Conservation (phyloP, 2,329 filamentous ascomycete species). For the Magnaporthales sp. region DNA sequence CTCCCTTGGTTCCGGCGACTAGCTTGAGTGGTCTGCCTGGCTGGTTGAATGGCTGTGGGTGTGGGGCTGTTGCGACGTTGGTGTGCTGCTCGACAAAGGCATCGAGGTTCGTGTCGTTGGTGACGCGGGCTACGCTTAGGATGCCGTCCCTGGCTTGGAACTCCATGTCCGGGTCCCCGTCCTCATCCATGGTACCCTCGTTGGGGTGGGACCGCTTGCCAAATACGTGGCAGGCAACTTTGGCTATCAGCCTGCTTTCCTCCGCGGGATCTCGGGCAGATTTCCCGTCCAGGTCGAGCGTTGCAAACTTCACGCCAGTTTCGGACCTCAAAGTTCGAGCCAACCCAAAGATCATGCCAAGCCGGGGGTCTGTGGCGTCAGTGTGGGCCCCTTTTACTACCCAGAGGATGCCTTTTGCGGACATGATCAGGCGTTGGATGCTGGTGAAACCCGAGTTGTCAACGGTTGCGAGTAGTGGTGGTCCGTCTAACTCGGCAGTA, state of each 20-base stretch:
- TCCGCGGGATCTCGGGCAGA: constrained; percentile 7
- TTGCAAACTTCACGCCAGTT: constrained; percentile 22
- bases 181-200: not conserved
- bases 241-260: not conserved
- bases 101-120: constrained; percentile 7
- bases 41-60: constrained; percentile 9
- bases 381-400: constrained; percentile 24
- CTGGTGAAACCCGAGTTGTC: constrained; percentile 9
- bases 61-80: constrained; percentile 5
- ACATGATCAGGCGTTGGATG: constrained; percentile 14
- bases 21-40: constrained; percentile 12
- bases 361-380: constrained; percentile 20
- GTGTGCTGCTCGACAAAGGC: constrained; percentile 9
- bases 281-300: constrained; percentile 19
- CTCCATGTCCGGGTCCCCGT: constrained; percentile 8
- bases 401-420: constrained; percentile 24
- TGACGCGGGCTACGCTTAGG: constrained; percentile 6
- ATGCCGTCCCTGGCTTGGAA: constrained; percentile 7
- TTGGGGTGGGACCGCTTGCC: not conserved
- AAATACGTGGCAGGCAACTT: constrained; percentile 6
- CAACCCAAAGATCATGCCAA: constrained; percentile 23
- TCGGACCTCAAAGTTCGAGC: constrained; percentile 24
- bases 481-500: constrained; percentile 13
- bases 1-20: constrained; percentile 13
- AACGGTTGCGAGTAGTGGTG: constrained; percentile 12